phyloP scores from a whole-genome alignment of 2,329 filamentous ascomycete species.

The Penicillium sp. region DNA sequence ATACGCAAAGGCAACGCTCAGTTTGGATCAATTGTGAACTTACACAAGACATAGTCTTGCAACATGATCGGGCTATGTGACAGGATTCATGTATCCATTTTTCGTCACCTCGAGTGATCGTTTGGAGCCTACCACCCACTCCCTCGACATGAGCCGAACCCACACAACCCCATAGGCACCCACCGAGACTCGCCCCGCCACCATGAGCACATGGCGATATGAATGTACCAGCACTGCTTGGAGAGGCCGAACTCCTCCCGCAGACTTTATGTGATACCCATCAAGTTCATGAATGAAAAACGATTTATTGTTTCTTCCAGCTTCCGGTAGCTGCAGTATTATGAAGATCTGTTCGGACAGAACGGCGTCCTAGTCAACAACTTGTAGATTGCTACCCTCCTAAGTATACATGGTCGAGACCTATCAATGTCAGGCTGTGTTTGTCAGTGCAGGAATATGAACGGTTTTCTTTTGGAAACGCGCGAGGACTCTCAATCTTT shows the following conservation, averaged over 20 bases:
- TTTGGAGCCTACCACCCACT: background rate
- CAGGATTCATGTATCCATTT: background rate
- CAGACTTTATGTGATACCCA: constrained; percentile 10
- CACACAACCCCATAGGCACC: background rate
- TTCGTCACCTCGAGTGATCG: background rate
- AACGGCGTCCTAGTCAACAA: background rate
- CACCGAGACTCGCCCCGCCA: background rate
- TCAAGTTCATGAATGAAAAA: constrained; percentile 12
- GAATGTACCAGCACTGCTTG: constrained; percentile 1
- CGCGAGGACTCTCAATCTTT: constrained; percentile 29
- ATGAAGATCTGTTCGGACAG: background rate
- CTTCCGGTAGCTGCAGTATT: background rate
- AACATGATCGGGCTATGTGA: background rate
- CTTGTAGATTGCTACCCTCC: constrained; percentile 26
- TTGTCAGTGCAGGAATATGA: constrained; percentile 45
- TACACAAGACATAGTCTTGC: background rate
- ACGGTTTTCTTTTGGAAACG: constrained; percentile 23
- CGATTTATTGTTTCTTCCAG: background rate
- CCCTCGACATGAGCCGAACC: background rate
- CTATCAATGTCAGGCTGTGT: constrained; percentile 44
- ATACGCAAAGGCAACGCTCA: background rate
- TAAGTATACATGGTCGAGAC: constrained; percentile 46
- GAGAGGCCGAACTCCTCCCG: background rate
- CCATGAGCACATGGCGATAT: background rate
- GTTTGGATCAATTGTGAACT: background rate